A percentile compares a stretch with the other conserved stretches of the same genome.
phyloP scores from a whole-genome alignment of 1,284 basidiomycete genomes.

The Ustilago hordei region DNA sequence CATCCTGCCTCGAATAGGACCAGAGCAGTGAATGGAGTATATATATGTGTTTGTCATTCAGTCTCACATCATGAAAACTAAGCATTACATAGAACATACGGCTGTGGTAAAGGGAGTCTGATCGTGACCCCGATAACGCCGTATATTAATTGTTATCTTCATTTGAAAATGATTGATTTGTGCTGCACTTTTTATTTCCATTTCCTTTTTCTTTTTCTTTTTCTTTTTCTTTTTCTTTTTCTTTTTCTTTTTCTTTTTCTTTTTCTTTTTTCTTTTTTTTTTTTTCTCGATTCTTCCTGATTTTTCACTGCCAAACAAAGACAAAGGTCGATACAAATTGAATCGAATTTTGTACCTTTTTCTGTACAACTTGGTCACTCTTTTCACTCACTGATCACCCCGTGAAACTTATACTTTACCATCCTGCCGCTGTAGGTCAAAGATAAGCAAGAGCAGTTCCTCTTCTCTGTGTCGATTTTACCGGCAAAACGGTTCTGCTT shows the following conservation, averaged over 20 bases:
- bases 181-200: background rate
- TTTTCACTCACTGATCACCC: background rate
- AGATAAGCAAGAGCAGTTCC: background rate
- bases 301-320: background rate
- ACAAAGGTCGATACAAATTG: background rate
- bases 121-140: too few relatives aligned
- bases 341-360: background rate
- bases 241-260: too few relatives aligned
- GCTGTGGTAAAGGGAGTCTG: too few relatives aligned
- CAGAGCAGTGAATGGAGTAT: too few relatives aligned
- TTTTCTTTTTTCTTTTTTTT: too few relatives aligned
- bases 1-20: too few relatives aligned
- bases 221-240: too few relatives aligned
- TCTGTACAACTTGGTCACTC: background rate
- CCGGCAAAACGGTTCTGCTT: constrained; percentile 9
- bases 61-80: too few relatives aligned
- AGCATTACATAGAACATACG: too few relatives aligned
- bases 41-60: too few relatives aligned
- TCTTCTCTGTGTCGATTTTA: constrained; percentile 10
- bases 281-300: background rate
- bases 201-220: too few relatives aligned
- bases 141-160: too few relatives aligned
- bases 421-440: background rate
- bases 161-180: background rate
- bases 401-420: background rate